Evolutionary conservation across 345 rosid species (phyloP).

Genomic region (Geranium brycei): DNA sequence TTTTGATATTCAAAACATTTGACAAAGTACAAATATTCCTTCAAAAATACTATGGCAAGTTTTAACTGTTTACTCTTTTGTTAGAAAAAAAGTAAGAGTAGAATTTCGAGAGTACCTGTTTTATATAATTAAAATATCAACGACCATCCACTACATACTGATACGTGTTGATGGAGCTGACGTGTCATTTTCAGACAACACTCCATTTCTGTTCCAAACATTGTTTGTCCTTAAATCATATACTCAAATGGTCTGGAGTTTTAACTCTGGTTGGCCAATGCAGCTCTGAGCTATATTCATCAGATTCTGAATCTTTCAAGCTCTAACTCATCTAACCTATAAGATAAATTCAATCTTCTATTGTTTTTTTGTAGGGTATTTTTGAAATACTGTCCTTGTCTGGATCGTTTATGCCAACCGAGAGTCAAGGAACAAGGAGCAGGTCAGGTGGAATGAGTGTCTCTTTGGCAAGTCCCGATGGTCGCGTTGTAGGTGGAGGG

Average conservation of each 20-base stretch:
- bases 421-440: constrained; percentile 62
- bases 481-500: constrained; percentile 87
- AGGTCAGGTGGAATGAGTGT: constrained; percentile 97
- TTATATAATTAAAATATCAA: too few species aligned
- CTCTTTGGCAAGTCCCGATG: constrained; percentile 85
- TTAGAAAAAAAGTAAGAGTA: neutral
- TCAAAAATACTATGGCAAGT: neutral
- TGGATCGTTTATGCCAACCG: constrained; percentile 66
- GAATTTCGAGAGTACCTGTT: neutral
- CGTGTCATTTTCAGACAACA: too few species aligned
- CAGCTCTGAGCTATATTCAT: too few species aligned
- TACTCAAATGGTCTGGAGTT: too few species aligned
- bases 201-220: too few species aligned
- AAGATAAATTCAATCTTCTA: neutral
- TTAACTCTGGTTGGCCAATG: too few species aligned
- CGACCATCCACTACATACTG: too few species aligned
- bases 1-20: neutral
- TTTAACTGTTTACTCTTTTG: neutral
- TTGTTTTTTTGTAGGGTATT: constrained; percentile 45
- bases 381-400: constrained; percentile 95
- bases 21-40: neutral
- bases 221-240: too few species aligned
- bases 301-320: neutral
- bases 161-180: too few species aligned
- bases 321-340: neutral